These are phyloP conservation scores for Datura wrightii DNA, from an alignment of 257 asterid genomes.

Conservation along the genomic window DNA sequence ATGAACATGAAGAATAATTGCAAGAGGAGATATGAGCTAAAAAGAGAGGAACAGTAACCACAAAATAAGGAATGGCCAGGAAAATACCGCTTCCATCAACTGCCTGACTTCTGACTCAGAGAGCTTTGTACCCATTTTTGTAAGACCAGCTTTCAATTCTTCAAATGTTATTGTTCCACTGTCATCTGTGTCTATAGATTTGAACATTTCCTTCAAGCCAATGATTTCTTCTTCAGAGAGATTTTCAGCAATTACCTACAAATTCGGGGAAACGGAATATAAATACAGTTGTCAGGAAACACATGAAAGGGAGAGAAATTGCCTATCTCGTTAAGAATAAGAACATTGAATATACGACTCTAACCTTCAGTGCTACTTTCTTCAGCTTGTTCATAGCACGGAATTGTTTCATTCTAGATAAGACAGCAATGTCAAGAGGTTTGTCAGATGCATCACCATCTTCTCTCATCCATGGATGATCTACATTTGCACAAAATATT, in stretches of 20 bases:
- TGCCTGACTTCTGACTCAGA: conserved; percentile 93
- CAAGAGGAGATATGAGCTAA: background rate
- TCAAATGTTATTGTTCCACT: conserved; percentile 91
- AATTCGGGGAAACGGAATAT: conserved; percentile 14
- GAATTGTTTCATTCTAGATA: conserved; percentile 93
- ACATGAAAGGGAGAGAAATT: background rate
- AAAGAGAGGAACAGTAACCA: conserved; percentile 18
- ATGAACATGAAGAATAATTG: conserved; percentile 14
- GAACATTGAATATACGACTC: background rate
- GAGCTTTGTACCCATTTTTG: conserved; percentile 90
- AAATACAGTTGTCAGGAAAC: background rate
- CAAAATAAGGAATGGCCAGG: conserved; percentile 26
- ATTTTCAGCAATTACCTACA: conserved; percentile 89
- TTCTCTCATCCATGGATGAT: conserved; percentile 98
- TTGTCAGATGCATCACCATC: conserved; percentile 94
- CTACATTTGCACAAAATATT: conserved; percentile 45
- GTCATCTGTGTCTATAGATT: conserved; percentile 91
- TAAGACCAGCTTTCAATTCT: conserved; percentile 91
- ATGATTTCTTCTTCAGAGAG: conserved; percentile 96
- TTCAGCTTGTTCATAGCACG: conserved; percentile 96
- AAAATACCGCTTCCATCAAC: conserved; percentile 88
- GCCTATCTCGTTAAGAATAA: background rate
- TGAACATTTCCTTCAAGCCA: conserved; percentile 97
- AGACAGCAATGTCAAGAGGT: conserved; percentile 89
- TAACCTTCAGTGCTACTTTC: conserved; percentile 95